Percentiles rank a stretch among this genome's conserved stretches.
These are phyloP conservation scores for Neopestalotiopsis rosae DNA, from an alignment of 2,329 filamentous ascomycete species.

Conservation along the genomic window DNA sequence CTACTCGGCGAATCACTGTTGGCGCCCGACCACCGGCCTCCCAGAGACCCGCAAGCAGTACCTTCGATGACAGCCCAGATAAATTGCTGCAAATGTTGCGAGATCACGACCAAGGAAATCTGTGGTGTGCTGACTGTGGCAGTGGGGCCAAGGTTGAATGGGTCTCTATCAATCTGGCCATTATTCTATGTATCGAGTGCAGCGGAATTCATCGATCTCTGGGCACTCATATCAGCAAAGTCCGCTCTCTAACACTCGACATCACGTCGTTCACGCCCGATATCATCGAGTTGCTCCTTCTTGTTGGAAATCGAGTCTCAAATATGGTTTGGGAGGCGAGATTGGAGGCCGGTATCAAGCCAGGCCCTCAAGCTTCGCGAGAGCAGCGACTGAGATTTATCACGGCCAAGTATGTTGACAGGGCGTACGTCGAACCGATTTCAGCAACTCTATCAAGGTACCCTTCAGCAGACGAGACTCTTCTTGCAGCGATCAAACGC, in stretches of 20 bases:
- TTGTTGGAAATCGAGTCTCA: slow-evolving; percentile 91
- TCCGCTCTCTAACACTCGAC: slow-evolving; percentile 92
- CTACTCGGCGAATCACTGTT: slow-evolving; percentile 87
- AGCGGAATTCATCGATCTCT: slow-evolving; percentile 96
- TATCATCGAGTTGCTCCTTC: slow-evolving; percentile 90
- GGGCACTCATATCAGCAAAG: slow-evolving; percentile 96
- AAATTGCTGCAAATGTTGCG: slow-evolving; percentile 86
- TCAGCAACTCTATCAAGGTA: slow-evolving; percentile 78
- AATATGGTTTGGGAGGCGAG: slow-evolving; percentile 97
- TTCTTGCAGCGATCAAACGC: slow-evolving; percentile 91
- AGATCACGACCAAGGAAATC: slow-evolving; percentile 90
- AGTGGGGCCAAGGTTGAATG: slow-evolving; percentile 94
- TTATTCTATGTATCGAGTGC: slow-evolving; percentile 96
- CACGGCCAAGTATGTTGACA: slow-evolving; percentile 90
- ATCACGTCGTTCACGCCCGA: slow-evolving; percentile 96
- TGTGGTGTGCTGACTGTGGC: slow-evolving; percentile 92
- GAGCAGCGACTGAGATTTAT: slow-evolving; percentile 96
- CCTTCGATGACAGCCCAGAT: slow-evolving; percentile 81
- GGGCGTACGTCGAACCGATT: slow-evolving; percentile 79
- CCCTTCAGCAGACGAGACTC: slow-evolving; percentile 80
- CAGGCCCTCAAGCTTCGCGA: slow-evolving; percentile 76
- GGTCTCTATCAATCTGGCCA: slow-evolving; percentile 97
- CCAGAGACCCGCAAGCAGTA: slow-evolving; percentile 68
- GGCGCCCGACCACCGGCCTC: slow-evolving; percentile 80
- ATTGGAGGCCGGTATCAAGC: slow-evolving; percentile 77